Base-by-base conservation (phyloP, 163 green algal genomes). In the Volvox carteri region DNA sequence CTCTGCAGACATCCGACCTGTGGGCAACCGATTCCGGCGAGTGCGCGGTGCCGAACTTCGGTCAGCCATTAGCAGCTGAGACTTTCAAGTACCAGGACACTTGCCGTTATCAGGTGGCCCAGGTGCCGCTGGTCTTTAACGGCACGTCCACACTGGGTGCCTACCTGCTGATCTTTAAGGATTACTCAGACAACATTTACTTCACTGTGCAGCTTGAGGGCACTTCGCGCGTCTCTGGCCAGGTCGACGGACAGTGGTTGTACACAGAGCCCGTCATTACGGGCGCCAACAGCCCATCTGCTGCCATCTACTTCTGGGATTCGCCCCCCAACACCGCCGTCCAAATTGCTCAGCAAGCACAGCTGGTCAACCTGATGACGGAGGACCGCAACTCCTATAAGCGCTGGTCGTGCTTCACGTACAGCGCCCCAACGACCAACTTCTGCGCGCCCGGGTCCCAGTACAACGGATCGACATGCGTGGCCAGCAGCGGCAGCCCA, bases 181-280 rank as follows among this genome's bases (percentile, higher is more conserved):
- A 87, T 33, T 87, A 87, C 48, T 37, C 44, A 1, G 81, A 87
- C 42, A 79, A 79, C 81, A 87, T 87, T 8, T 87, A 87, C 65
- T 87, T 73, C 81, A 87, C 65, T 3, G 25, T 72, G 9, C 25
- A 48, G 46, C 44, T 87, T 19, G 48, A 79, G 6, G 81, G 33
- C 65, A 87, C 33, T 1, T 12, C 9, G 30, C 65, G 65, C 11
- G 3, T 75, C 12, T 18, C 46, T 12, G 35, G 39, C n/a, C 19
- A 58, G 21, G 18, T 14, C 6, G 62, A 87, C 42, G 81, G 81
- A 44, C 81, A 87, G 65, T 87, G 44, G 41, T 46, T 87, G 33
- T 87, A 87, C 48, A 56, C 54, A 1, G 81, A 87, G 81, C 62
- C 79, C 0, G 11, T 19, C 44, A 44, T 87, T 23, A n/a, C 79